Base-by-base conservation (phyloP, 305 asterid genomes). In the Andrographis paniculata region DNA sequence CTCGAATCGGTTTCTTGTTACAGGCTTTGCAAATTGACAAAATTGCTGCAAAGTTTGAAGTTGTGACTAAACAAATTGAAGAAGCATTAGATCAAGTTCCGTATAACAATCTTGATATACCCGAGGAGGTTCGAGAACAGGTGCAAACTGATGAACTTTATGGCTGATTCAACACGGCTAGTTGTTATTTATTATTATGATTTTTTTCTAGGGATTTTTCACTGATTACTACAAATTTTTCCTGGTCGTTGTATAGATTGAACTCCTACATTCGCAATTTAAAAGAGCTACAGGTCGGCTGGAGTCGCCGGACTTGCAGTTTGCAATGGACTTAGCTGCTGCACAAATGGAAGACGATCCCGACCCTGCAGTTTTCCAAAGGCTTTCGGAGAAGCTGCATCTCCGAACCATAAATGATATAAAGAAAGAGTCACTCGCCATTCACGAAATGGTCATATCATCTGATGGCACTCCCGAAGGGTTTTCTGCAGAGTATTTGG, bases 61-160 rank as follows among this genome's bases (percentile, higher is more conserved):
- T 55, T 1, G 67, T 73, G 17, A 80, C 95, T 0, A 68, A 59
- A 65, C 76, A 75, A 64, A 82, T 89, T 39, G 96, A 86, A 70
- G 84, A 72, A 23, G 92, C 95, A 42, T 68, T 89, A 24, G 52
- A 60, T 57, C 76, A 73, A 66, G 66, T 80, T 64, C 84, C 95
- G 20, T 89, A 82, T 59, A 50, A 73, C 47, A 52, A 67, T 44
- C 87, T 86, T 20, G 79, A 76, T 57, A 71, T 86, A 59, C 74
- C 92, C 0, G 96, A 86, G 55, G 98, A 89, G 70, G 95, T 86
- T 57, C 81, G 70, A 67, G 98, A 89, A 58, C 98, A 89, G 93
- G 95, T 89, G 67, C 58, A 46, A 16, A 27, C 35, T 53, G 43
- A 24, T 20, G 20, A n/a, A n/a, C n/a, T 33, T 42, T 16, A 23